These are phyloP conservation scores for Paecilomyces niveus DNA, from an alignment of 2,329 filamentous ascomycete species.

Conservation along the genomic window DNA sequence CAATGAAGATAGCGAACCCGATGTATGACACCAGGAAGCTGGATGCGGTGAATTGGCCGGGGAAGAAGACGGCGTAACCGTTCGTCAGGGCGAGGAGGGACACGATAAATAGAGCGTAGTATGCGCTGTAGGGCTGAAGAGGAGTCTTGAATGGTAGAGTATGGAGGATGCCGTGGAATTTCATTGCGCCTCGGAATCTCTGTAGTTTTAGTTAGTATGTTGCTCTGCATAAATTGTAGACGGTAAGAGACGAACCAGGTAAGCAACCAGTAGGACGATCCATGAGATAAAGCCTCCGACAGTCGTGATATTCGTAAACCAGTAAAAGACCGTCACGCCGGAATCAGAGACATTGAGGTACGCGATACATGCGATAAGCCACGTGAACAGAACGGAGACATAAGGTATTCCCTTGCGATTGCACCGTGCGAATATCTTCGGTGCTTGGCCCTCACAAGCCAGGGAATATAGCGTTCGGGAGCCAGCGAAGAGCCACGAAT, in stretches of 20 bases:
- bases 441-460: conserved; percentile 34
- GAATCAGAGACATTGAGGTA: conserved; percentile 30
- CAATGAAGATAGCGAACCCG: conserved; percentile 45
- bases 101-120: conserved; percentile 43
- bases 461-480: conserved; percentile 46
- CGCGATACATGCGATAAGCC: conserved; percentile 26
- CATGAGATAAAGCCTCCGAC: conserved; percentile 33
- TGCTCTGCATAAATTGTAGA: background rate
- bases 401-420: conserved; percentile 47
- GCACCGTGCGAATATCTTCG: conserved; percentile 33
- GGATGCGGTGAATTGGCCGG: conserved; percentile 36
- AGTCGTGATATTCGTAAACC: conserved; percentile 35
- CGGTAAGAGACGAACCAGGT: conserved; percentile 29
- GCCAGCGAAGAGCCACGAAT: conserved; percentile 53
- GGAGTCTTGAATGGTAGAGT: conserved; percentile 45
- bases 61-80: conserved; percentile 50
- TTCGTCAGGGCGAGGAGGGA: conserved; percentile 48
- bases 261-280: conserved; percentile 39
- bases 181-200: conserved; percentile 48
- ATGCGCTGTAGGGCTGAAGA: conserved; percentile 47
- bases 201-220: conserved; percentile 12
- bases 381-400: conserved; percentile 38
- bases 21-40: conserved; percentile 51
- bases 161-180: conserved; percentile 37
- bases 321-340: conserved; percentile 32